Evolutionary conservation across 768 basidiomycete species (phyloP).

Genomic region (Tylopilus felleus): DNA sequence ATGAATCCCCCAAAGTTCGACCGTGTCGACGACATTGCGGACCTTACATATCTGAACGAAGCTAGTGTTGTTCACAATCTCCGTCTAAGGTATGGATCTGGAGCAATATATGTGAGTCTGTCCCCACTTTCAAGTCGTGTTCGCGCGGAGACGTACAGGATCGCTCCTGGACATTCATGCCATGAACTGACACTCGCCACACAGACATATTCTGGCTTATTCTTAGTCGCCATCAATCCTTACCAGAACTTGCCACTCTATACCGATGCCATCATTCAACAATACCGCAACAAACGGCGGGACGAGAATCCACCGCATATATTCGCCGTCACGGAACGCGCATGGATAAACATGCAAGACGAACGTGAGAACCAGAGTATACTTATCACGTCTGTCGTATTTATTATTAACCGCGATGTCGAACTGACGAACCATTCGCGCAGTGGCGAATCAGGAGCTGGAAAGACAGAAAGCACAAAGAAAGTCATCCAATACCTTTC

Average conservation of each 20-base stretch:
- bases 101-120: constrained; percentile 82
- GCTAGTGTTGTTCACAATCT: constrained; percentile 99
- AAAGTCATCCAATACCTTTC: constrained; percentile 99
- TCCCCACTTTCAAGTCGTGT: background rate
- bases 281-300: constrained; percentile 85
- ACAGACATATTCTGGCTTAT: constrained; percentile 92
- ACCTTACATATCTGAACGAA: constrained; percentile 96
- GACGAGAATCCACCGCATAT: constrained; percentile 96
- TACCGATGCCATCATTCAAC: constrained; percentile 80
- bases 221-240: constrained; percentile 97
- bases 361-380: constrained; percentile 98
- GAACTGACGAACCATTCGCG: constrained; percentile 7
- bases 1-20: constrained; percentile 99
- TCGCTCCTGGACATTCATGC: constrained; percentile 3
- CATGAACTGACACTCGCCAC: constrained; percentile 12
- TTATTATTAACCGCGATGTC: background rate
- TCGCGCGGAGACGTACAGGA: background rate
- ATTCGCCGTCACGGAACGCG: constrained; percentile 94
- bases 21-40: constrained; percentile 95
- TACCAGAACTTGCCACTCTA: constrained; percentile 92
- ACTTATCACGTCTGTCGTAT: constrained; percentile 80
- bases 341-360: constrained; percentile 98
- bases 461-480: constrained; percentile 98
- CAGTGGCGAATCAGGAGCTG: constrained; percentile 97
- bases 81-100: constrained; percentile 84